phyloP scores from a whole-genome alignment of 139 green algal species.

The Limnomonas spitsbergensis region DNA sequence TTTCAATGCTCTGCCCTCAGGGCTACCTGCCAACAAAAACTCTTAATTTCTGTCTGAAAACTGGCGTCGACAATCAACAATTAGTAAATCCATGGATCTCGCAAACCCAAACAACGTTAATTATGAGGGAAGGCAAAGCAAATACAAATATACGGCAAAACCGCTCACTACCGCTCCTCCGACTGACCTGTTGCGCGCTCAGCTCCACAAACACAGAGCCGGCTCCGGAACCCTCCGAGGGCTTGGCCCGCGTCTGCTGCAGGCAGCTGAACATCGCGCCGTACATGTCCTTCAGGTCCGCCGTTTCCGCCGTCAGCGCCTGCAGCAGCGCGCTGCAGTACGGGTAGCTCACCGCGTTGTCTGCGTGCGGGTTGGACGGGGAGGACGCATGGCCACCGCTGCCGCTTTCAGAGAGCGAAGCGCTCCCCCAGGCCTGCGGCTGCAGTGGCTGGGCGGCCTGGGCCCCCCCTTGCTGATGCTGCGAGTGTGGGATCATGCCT shows the following conservation, averaged over 20 bases:
- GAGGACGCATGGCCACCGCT: neutral
- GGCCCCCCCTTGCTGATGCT: neutral
- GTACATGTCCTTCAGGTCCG: conserved; percentile 38
- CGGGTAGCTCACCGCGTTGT: conserved; percentile 2
- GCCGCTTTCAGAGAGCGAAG: neutral
- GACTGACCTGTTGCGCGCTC: conserved; percentile 24
- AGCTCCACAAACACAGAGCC: conserved; percentile 19
- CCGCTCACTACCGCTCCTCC: no score
- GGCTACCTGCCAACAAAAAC: no score
- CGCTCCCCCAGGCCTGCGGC: neutral
- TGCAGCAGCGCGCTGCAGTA: conserved; percentile 34
- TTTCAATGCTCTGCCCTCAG: no score
- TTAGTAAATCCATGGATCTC: no score
- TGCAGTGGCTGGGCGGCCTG: no score
- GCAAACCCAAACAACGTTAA: no score
- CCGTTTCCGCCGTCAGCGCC: conserved; percentile 17
- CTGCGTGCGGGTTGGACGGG: neutral
- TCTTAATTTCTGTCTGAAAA: no score
- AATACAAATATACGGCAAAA: no score
- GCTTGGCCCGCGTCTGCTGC: conserved; percentile 15
- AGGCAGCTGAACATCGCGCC: conserved; percentile 28
- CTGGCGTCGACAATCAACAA: no score
- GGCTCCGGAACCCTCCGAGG: no score
- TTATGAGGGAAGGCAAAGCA: no score
- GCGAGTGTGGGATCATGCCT: neutral